phyloP scores from a whole-genome alignment of 2,329 filamentous ascomycete species.

The Hymenoscyphus albidus region DNA sequence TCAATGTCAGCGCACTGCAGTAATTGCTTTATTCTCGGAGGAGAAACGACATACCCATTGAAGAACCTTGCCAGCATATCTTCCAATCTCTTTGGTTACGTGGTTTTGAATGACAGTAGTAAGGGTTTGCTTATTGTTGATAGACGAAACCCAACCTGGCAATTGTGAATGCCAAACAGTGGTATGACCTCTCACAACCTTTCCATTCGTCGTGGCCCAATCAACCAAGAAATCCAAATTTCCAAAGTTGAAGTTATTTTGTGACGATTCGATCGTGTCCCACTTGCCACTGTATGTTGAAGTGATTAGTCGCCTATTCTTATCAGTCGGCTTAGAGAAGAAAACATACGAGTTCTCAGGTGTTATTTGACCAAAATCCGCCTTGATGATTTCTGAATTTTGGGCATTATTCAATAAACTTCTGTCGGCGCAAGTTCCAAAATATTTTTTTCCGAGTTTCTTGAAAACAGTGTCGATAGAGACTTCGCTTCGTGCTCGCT shows the following conservation, averaged over 20 bases:
- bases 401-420: conserved; percentile 44
- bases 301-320: not conserved
- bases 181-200: conserved; percentile 60
- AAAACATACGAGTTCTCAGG: conserved; percentile 53
- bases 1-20: not conserved
- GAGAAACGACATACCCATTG: conserved; percentile 39
- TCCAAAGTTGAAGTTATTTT: conserved; percentile 31
- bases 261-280: conserved; percentile 12
- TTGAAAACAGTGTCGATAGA: conserved; percentile 55
- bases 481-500: conserved; percentile 9
- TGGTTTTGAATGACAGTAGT: conserved; percentile 55
- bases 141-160: conserved; percentile 53
- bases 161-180: conserved; percentile 61
- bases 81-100: conserved; percentile 51
- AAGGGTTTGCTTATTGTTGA: conserved; percentile 49
- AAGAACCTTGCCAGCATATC: conserved; percentile 60
- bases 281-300: conserved; percentile 11
- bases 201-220: conserved; percentile 47
- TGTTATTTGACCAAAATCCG: conserved; percentile 61
- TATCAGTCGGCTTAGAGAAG: not conserved
- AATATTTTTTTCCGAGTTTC: conserved; percentile 61
- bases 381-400: conserved; percentile 49
- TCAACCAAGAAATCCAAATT: conserved; percentile 13
- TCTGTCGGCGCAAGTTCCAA: conserved; percentile 54
- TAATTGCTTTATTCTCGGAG: not conserved